Evolutionary conservation across 208 protist species (phyloP), one percentile per base, ranked within the genome.

Genomic region (Leishmania turanica): DNA sequence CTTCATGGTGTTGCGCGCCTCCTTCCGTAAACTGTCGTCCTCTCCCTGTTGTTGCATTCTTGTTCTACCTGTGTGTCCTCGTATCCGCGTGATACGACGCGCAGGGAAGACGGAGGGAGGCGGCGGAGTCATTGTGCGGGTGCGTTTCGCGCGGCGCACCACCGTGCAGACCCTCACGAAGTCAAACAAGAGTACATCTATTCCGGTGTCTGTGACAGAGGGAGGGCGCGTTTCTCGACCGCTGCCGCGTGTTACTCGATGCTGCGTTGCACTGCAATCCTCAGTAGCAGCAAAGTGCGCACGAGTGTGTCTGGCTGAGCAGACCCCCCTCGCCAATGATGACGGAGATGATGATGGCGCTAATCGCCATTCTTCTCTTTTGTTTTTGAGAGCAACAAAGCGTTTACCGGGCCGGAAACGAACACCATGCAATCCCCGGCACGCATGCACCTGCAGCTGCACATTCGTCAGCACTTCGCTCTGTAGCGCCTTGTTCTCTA

Each of bases 271-370:
- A 77, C 34, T n/a, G 17, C 49, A 40, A 60, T 27, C 13, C 37
- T 62, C 45, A 31, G 19, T 8, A 51, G 74, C 37, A 42, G 64
- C 37, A 68, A 8, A 34, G 8, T 66, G 77, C 6, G 62, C 60
- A n/a, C 69, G 40, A 80, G 56, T 71, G 9, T 56, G 58, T 84
- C 9, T 56, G 58, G 56, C 21, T 79, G 34, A 40, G 11, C 49
- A n/a, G 40, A 37, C 24, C 24, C 17, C 45, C 45, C 31, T n/a
- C n/a, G 69, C 9, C 27, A 8, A 73, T 27, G 8, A 73, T 11
- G 24, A 49, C 5, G 64, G 64, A 31, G 19, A 49, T 42, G 17
- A 54, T n/a, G 45, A 34, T 27, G 45, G 69, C 45, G 40, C 27
- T 53, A 34, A 73, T 51, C 13, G 69, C 21, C 8, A 24, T 24